A percentile compares a stretch with the other conserved stretches of the same genome.
These are phyloP conservation scores for Fusarium equiseti DNA, from an alignment of 2,329 filamentous ascomycete genomes.

Conservation along the genomic window DNA sequence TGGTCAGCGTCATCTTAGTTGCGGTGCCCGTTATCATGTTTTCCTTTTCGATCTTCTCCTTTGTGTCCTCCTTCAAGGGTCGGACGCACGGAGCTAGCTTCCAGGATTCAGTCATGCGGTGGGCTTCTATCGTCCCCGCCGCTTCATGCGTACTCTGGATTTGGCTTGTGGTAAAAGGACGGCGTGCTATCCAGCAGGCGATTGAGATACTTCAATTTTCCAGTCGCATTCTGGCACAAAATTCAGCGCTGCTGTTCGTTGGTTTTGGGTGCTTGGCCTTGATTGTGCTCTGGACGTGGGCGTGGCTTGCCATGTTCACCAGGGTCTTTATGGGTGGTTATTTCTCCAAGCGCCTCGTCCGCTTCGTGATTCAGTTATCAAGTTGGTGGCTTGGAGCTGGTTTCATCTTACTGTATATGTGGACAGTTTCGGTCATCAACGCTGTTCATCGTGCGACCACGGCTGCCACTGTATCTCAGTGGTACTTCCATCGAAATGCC, in stretches of 20 bases:
- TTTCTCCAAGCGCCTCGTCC: constrained; percentile 70
- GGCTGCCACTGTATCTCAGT: constrained; percentile 95
- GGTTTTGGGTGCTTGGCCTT: constrained; percentile 81
- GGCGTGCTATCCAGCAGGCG: constrained; percentile 83
- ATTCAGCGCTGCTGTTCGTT: constrained; percentile 84
- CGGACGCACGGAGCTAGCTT: constrained; percentile 77
- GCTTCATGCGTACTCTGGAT: constrained; percentile 82
- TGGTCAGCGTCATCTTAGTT: constrained; percentile 84
- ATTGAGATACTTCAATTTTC: constrained; percentile 93
- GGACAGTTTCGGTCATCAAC: constrained; percentile 89
- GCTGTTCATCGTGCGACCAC: constrained; percentile 92
- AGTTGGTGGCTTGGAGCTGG: constrained; percentile 96
- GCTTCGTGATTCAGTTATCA: constrained; percentile 85
- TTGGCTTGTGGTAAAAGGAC: constrained; percentile 83
- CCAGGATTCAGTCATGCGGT: constrained; percentile 93
- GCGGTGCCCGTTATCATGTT: constrained; percentile 88
- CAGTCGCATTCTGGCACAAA: constrained; percentile 86
- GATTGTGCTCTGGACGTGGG: constrained; percentile 92
- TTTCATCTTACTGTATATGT: constrained; percentile 95
- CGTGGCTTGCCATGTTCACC: constrained; percentile 97
- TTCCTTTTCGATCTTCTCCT: constrained; percentile 90
- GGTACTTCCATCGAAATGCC: constrained; percentile 96
- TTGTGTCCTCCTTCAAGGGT: constrained; percentile 89
- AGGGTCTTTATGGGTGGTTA: constrained; percentile 94
- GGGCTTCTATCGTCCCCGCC: constrained; percentile 82